Conservation (phyloP, 2,329 filamentous ascomycete genomes). For the Fusarium tanahbumbuense region DNA sequence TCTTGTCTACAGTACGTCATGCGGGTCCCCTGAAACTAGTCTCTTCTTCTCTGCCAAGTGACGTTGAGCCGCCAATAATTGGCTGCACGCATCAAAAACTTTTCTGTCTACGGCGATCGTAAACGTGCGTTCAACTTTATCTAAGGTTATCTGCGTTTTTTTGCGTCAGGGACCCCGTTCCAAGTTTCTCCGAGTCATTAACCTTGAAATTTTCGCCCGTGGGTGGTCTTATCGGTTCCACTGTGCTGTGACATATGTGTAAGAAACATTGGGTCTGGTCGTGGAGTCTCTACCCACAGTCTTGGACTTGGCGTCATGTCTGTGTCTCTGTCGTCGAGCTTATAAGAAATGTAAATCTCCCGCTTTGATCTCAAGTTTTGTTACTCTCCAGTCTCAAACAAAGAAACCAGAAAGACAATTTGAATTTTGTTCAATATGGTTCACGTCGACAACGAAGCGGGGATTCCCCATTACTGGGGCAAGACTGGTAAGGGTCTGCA, state of each 20-base stretch:
- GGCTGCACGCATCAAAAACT: background rate
- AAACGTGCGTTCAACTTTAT: constrained; percentile 21
- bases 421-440: constrained; percentile 26
- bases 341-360: constrained; percentile 31
- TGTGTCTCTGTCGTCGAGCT: background rate
- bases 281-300: constrained; percentile 3
- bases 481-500: constrained; percentile 35
- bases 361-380: background rate
- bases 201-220: constrained; percentile 2
- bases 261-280: constrained; percentile 12
- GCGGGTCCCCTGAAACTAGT: constrained; percentile 18
- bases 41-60: background rate
- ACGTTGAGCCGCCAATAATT: background rate
- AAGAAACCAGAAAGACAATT: constrained; percentile 5
- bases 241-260: constrained; percentile 17
- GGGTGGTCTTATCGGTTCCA: constrained; percentile 22
- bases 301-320: constrained; percentile 14
- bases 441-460: constrained; percentile 34
- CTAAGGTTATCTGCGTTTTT: constrained; percentile 26
- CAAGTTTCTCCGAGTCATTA: constrained; percentile 26
- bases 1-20: constrained; percentile 12
- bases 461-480: constrained; percentile 36
- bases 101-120: background rate
- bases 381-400: background rate
- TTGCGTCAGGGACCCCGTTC: background rate